Evolutionary conservation across 768 basidiomycete genomes (phyloP).

Genomic region (Kwoniella sp.): DNA sequence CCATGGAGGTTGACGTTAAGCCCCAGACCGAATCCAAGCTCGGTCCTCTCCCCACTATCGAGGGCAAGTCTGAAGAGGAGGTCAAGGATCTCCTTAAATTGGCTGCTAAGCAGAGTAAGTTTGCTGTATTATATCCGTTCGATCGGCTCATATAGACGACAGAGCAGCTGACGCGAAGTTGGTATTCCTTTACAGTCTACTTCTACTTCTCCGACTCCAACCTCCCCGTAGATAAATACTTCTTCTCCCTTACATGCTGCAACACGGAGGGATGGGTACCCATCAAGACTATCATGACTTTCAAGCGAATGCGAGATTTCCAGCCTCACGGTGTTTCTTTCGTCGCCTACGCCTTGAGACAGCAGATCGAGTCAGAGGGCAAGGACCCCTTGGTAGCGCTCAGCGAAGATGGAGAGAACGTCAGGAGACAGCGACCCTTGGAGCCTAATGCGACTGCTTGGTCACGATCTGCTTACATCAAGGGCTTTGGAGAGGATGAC

Average conservation of each 20-base stretch:
- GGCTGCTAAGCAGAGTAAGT: constrained; percentile 53
- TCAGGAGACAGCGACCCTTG: constrained; percentile 73
- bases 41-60: constrained; percentile 33
- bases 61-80: constrained; percentile 48
- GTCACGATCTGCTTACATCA: constrained; percentile 84
- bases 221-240: constrained; percentile 79
- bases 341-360: constrained; percentile 68
- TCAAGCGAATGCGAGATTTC: constrained; percentile 90
- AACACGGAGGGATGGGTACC: constrained; percentile 87
- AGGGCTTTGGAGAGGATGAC: constrained; percentile 79
- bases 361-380: constrained; percentile 39
- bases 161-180: background rate
- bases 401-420: constrained; percentile 69
- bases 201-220: constrained; percentile 98
- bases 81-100: constrained; percentile 40
- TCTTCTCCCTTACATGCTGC: constrained; percentile 82
- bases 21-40: constrained; percentile 19
- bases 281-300: constrained; percentile 79
- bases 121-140: background rate
- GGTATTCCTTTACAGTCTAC: constrained; percentile 65
- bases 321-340: constrained; percentile 65
- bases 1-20: constrained; percentile 30
- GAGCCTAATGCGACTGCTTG: constrained; percentile 72
- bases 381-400: constrained; percentile 67
- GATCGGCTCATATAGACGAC: background rate